Conservation (phyloP, 2,329 filamentous ascomycete species). For the Dactylellina sp. region DNA sequence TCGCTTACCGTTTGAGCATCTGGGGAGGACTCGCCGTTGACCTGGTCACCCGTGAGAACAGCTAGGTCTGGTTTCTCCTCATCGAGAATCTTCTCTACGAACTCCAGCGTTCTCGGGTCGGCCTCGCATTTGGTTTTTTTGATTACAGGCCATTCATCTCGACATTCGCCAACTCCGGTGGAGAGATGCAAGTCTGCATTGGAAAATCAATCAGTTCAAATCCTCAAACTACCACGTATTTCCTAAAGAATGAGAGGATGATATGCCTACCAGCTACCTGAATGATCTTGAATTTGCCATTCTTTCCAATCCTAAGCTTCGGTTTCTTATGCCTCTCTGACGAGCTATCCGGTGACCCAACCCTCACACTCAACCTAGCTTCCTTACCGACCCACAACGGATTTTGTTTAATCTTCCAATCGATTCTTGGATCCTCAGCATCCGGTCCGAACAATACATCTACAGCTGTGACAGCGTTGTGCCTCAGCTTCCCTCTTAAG, state of each 20-base stretch:
- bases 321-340: conserved; percentile 73
- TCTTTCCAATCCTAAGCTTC: conserved; percentile 80
- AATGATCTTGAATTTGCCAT: conserved; percentile 96
- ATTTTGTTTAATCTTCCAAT: conserved; percentile 80
- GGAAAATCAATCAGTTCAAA: conserved; percentile 4
- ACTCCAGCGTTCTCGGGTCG: conserved; percentile 90
- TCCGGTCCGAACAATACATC: conserved; percentile 92
- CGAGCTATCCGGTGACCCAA: conserved; percentile 70
- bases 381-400: conserved; percentile 56
- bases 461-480: conserved; percentile 77
- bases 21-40: conserved; percentile 91
- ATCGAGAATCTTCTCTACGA: conserved; percentile 83
- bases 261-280: conserved; percentile 75
- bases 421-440: conserved; percentile 86
- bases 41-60: conserved; percentile 90
- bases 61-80: conserved; percentile 95
- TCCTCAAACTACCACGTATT: too few species aligned
- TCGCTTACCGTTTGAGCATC: conserved; percentile 82
- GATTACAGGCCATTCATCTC: conserved; percentile 78
- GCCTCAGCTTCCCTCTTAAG: conserved; percentile 72
- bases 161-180: conserved; percentile 85
- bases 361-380: conserved; percentile 76
- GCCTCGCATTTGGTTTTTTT: conserved; percentile 78
- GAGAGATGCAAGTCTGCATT: conserved; percentile 82
- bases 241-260: too few species aligned